Base-by-base conservation (phyloP, 2,329 filamentous ascomycete genomes). In the Fusarium buharicum region DNA sequence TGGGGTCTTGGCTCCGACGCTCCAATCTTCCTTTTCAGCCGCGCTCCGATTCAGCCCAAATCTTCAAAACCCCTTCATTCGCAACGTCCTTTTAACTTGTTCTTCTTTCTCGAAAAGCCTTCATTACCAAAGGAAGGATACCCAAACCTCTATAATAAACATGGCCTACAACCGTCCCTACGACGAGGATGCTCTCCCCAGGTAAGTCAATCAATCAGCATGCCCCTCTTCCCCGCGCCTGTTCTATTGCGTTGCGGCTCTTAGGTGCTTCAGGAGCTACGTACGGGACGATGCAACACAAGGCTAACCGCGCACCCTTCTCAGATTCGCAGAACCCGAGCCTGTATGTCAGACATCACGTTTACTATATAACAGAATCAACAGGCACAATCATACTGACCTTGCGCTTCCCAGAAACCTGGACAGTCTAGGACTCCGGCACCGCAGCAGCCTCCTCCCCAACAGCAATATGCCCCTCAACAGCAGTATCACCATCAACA, bases 121-220 rank as follows among this genome's bases (percentile, higher is more conserved):
- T 16, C 54, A 40, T 43, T 41, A 2, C 27, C 27, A 31, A 33
- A 18, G 27, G 44, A 45, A 27, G 31, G 9, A 52, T n/a, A 39
- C 12, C 37, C 37, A 14, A 48, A 38, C 18, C 24, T 18, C 12
- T 18, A 38, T 41, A 43, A 53, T 46, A 41, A 61, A 20, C 59
- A 98, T 98, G 94, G 94, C 94, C 53, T 98, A 98, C 84, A 96
- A 96, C 79, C 88, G 88, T 76, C 86, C 90, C 52, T 95, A 93
- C 81, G 96, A 99, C 77, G 93, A 93, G 30, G 94, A 99, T 81
- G 91, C 93, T 74, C 87, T 99, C 64, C 94, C 94, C 74, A 92
- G 92, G 90, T 95, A 53, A 49, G 55, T 58, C 33, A 30, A 18
- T 41, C 48, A 48, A 28, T 30, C 55, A 41, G 17, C 31, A 20